Evolutionary conservation across 768 basidiomycete genomes (phyloP).

Genomic region (Postia placenta): DNA sequence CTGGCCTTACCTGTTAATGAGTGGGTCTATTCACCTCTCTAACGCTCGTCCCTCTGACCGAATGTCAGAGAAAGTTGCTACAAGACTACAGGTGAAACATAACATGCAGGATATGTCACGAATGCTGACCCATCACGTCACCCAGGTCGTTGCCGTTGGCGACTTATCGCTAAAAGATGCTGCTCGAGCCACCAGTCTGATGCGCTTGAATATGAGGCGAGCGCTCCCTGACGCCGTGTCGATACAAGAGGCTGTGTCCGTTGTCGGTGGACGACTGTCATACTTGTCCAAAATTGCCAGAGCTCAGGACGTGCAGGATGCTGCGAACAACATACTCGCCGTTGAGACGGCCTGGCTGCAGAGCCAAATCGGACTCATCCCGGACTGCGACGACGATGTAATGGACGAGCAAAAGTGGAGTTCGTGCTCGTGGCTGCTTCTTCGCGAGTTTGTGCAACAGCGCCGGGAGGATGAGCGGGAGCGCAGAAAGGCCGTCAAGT

Average conservation of each 20-base stretch:
- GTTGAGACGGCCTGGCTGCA: slow-evolving; percentile 78
- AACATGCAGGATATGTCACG: neutral
- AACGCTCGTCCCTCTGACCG: slow-evolving; percentile 7
- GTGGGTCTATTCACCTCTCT: slow-evolving; percentile 30
- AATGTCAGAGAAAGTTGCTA: slow-evolving; percentile 55
- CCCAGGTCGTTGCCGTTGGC: slow-evolving; percentile 61
- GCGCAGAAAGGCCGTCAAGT: slow-evolving; percentile 32
- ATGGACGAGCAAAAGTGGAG: slow-evolving; percentile 93
- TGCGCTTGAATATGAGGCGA: slow-evolving; percentile 40
- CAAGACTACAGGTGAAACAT: slow-evolving; percentile 60
- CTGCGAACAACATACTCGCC: slow-evolving; percentile 59
- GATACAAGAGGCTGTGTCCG: slow-evolving; percentile 42
- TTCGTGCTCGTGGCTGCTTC: slow-evolving; percentile 74
- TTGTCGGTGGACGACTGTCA: slow-evolving; percentile 77
- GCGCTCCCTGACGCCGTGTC: slow-evolving; percentile 28
- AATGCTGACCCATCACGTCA: neutral
- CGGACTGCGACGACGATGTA: slow-evolving; percentile 78
- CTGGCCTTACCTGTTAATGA: slow-evolving; percentile 69
- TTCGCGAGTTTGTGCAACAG: slow-evolving; percentile 65
- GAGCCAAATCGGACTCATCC: slow-evolving; percentile 75
- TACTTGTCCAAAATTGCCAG: slow-evolving; percentile 65
- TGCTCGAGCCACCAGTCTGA: slow-evolving; percentile 44
- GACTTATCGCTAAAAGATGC: slow-evolving; percentile 62
- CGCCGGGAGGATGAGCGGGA: slow-evolving; percentile 44
- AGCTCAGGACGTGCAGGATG: slow-evolving; percentile 51